Evolutionary conservation across 2,329 filamentous ascomycete species (phyloP), one percentile per base, ranked within the genome.

Genomic region (Stachybotrys echinatus): DNA sequence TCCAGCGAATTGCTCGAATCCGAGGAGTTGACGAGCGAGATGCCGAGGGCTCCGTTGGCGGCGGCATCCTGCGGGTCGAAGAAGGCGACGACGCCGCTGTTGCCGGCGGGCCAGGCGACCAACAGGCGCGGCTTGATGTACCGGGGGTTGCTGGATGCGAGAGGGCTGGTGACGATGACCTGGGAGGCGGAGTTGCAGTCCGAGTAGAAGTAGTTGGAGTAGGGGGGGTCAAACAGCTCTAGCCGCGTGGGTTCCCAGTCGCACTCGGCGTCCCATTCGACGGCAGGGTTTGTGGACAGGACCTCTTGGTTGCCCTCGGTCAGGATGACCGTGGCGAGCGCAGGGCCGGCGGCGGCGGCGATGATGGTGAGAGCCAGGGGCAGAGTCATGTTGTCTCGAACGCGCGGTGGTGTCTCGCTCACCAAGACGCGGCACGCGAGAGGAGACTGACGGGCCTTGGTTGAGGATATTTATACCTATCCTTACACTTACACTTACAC

Each of bases 201-300:
- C 0, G 81, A 84, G 55, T 83, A 81, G 65, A 87, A 84, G 64
- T 81, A 84, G 58, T 86, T 85, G 38, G 81, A 71, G 52, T 85
- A 84, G 0, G 82, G 82, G 2, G 75, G 73, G 54, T 83, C 80
- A 27, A 20, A 12, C 23, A 46, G 23, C 27, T 34, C 27, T n/a
- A 46, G 37, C 17, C 19, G 23, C 27, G 23, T 34, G 4, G 44
- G 42, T 23, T 23, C 20, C 12, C 4, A 5, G 22, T 45, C 42
- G 22, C 42, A 45, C 12, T n/a, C n/a, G n/a, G n/a, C n/a, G n/a
- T n/a, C n/a, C n/a, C n/a, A n/a, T n/a, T n/a, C n/a, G 27, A 34
- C 27, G 27, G 27, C 27, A 34, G 10, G 27, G 10, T 10, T 34
- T 14, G 14, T 14, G 27, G 27, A 5, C 5, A 14, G 14, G 27